Evolutionary conservation across 2,329 filamentous ascomycete genomes (phyloP), one percentile per base, ranked within the genome.

Genomic region (Zalaria sp.): DNA sequence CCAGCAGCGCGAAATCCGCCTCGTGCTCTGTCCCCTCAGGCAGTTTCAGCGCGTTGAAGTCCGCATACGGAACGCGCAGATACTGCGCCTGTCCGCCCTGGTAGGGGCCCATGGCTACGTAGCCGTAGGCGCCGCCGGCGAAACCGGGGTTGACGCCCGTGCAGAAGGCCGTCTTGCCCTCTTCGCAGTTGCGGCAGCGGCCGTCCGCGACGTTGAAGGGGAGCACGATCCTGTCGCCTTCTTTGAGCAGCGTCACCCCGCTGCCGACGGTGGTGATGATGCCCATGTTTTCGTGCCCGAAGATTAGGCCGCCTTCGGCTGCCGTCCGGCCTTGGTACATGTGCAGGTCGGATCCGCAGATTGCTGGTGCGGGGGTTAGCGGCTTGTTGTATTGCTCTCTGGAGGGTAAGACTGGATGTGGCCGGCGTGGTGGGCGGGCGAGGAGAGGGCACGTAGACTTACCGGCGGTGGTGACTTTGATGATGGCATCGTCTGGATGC

Each of bases 271-370:
- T 67, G 34, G 71, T 63, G 0, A 77, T 61, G 25, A 73, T 67
- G 1, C 73, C 76, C 73, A 76, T 75, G 48, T 75, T 75, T 49
- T 77, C 76, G 51, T 80, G 75, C 3, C 68, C 66, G 49, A 81
- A 80, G 1, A 76, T 75, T 28, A 81, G 67, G 3, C 77, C 77
- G 1, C 68, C 58, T 51, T 79, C 65, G 3, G 77, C 77, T 4
- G 75, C 75, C 0, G 75, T 81, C 40, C 77, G 60, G 2, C 77
- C 77, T 55, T 81, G 73, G 45, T 81, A 81, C 74, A 78, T 77
- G 55, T 76, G 58, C 44, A 64, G 49, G 45, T 63, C 56, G 4
- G 34, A 40, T 8, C 47, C 47, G 42, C 47, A 49, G 31, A 49
- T 49, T 7, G 47, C 47, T 47, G 27, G 29, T 18, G 18, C n/a